A percentile compares a stretch with the other conserved stretches of the same genome.
These are phyloP conservation scores for Platanus orientalis DNA, from an alignment of 164 flowering plant genomes.

Conservation along the genomic window DNA sequence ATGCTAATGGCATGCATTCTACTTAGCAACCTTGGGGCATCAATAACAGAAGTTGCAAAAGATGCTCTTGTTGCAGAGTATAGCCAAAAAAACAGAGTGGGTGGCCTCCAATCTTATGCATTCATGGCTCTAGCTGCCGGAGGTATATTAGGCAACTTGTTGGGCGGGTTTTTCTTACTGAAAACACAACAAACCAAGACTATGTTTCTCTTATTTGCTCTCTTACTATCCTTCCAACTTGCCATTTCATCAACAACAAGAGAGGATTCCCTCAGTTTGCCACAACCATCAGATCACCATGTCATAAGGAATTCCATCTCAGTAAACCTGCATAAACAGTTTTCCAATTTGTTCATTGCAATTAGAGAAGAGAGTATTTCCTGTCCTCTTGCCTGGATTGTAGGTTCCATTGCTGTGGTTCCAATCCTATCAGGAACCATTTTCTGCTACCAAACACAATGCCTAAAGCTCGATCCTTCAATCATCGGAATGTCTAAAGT, in stretches of 20 bases:
- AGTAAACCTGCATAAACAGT: constrained; percentile 39
- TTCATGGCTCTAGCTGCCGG: constrained; percentile 80
- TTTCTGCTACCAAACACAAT: constrained; percentile 86
- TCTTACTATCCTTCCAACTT: constrained; percentile 55
- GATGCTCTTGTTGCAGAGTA: constrained; percentile 89
- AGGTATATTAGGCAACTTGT: constrained; percentile 70
- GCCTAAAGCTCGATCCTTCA: constrained; percentile 62
- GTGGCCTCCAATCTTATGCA: constrained; percentile 77
- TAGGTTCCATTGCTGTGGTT: constrained; percentile 61
- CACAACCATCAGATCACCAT: constrained; percentile 21
- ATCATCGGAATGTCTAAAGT: constrained; percentile 79
- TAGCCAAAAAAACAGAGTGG: constrained; percentile 44
- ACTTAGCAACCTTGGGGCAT: constrained; percentile 80
- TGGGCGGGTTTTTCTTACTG: constrained; percentile 58
- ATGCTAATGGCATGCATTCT: constrained; percentile 64
- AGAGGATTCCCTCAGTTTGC: constrained; percentile 58
- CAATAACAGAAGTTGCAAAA: constrained; percentile 80
- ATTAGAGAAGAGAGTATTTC: constrained; percentile 42
- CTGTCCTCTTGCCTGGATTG: constrained; percentile 68
- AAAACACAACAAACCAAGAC: constrained; percentile 41
- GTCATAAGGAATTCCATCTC: constrained; percentile 25
- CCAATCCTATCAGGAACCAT: constrained; percentile 76
- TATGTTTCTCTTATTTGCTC: constrained; percentile 53
- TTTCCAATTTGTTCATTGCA: constrained; percentile 42
- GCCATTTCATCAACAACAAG: constrained; percentile 38